Base-by-base conservation (phyloP, 805 yeast species). In the Zygotorulaspora chibaensis region DNA sequence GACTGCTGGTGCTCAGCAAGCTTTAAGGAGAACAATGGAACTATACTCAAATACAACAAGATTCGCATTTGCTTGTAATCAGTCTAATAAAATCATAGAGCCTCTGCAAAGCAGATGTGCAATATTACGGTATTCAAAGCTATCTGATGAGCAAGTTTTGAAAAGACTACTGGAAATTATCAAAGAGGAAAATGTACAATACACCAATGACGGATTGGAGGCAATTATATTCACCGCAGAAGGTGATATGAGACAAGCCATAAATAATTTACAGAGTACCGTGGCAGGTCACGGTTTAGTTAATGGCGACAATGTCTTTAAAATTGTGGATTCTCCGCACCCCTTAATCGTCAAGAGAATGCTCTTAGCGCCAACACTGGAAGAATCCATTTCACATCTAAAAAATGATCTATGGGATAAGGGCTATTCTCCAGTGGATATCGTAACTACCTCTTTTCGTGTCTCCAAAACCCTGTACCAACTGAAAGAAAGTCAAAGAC, bases 201-300 rank as follows among this genome's bases (percentile, higher is more conserved):
- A 79, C 65, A 80, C 90, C 13, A 86, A 88, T 50, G 96, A 88
- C 64, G 99, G 99, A 0, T 68, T 93, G 29, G 88, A 88, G 54
- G 98, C 99, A 0, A 74, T 93, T 48, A 81, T 93, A 12, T 93
- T 93, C 68, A 84, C 97, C 0, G 95, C 96, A 0, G 99, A 93
- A 62, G 99, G 99, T 48, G 99, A 93, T 63, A 91, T 93, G 99
- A 81, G 99, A 65, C 99, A 93, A 66, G 99, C 98, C 0, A 78
- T 93, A 39, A 93, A 93, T 62, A 93, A 93, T 66, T 65, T 93
- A 48, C 99, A 93, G 63, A 83, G 95, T 59, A 89, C 97, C 0
- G 91, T 83, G 27, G 88, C 96, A 1, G 99, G 99, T 2, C 90
- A 90, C 68, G 90, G 85, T 2, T 75, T 86, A 45, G 96, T 93